Base-by-base conservation (phyloP, 331 rosid species). In the Spiraea crenata region DNA sequence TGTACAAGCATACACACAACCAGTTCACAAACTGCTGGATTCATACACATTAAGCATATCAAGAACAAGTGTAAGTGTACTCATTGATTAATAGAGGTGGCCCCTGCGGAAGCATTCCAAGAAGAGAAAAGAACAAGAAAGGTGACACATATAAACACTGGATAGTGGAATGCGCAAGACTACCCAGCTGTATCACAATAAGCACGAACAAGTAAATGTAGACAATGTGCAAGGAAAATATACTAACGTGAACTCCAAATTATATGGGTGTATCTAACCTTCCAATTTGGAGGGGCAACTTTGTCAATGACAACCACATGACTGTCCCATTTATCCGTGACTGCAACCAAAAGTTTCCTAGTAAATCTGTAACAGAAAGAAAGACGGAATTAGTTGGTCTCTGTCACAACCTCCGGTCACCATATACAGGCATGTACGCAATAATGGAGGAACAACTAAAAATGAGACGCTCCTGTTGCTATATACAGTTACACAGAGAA, bases 231-330 rank as follows among this genome's bases (percentile, higher is more conserved):
- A 76, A 25, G 41, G 41, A 74, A 37, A 35, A 35, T 57, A 47
- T 57, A 19, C 39, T 48, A 77, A 76, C 25, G 63, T 67, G 52
- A 62, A 46, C 76, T 57, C 66, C 48, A 63, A 62, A 59, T 25
- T 12, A 15, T 14, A 11, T 45, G 59, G 67, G 38, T 41, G 46
- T 39, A 60, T 35, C 66, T 48, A 45, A 93, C 98, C 96, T 93
- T 89, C 98, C 98, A 93, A 84, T 77, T 87, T 69, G 85, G 77
- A 69, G 98, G 98, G 79, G 80, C 85, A 64, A 90, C 79, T 74
- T 83, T 83, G 77, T 89, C 88, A 68, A 93, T 93, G 64, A 76
- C 75, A 41, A 60, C 72, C 69, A 85, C 95, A 57, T 90, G 88
- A 54, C 76, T 70, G 57, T 90, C 99, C 99, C 99, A 93, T 74